Conservation (phyloP, 2,329 filamentous ascomycete species). For the Botryotinia narcissicola region DNA sequence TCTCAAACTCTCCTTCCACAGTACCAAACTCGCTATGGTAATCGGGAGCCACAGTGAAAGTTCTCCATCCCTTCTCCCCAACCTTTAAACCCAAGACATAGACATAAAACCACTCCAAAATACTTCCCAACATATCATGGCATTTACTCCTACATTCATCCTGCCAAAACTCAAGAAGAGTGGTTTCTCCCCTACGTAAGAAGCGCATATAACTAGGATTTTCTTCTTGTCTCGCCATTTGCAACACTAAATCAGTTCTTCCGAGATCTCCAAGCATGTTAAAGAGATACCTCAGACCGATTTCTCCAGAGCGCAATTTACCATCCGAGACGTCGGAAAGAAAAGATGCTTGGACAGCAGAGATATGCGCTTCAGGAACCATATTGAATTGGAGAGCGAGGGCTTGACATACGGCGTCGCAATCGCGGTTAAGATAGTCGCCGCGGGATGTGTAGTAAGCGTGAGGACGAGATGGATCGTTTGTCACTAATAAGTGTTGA, state of each 20-base stretch:
- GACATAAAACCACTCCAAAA: conserved; percentile 49
- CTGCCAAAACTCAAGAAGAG: conserved; percentile 46
- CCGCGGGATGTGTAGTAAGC: background rate
- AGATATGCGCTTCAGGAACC: background rate
- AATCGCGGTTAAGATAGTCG: background rate
- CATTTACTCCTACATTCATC: conserved; percentile 46
- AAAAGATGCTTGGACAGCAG: background rate
- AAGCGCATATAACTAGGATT: conserved; percentile 7
- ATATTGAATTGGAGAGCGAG: background rate
- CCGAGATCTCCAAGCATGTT: background rate
- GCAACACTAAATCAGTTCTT: background rate
- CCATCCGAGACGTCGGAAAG: background rate
- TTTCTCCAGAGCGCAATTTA: background rate
- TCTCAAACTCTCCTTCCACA: background rate
- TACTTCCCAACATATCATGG: conserved; percentile 49
- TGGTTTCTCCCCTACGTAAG: conserved; percentile 44
- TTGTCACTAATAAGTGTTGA: background rate
- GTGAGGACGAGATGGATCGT: background rate
- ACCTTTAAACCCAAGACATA: background rate
- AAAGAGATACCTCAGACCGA: background rate
- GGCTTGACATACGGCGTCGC: background rate
- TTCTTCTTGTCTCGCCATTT: background rate
- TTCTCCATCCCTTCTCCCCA: background rate
- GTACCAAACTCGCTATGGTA: background rate
- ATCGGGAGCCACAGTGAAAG: background rate